Evolutionary conservation across 495 filamentous ascomycete genomes (phyloP), one percentile per base, ranked within the genome.

Genomic region (Aspergillus olivimuriae): DNA sequence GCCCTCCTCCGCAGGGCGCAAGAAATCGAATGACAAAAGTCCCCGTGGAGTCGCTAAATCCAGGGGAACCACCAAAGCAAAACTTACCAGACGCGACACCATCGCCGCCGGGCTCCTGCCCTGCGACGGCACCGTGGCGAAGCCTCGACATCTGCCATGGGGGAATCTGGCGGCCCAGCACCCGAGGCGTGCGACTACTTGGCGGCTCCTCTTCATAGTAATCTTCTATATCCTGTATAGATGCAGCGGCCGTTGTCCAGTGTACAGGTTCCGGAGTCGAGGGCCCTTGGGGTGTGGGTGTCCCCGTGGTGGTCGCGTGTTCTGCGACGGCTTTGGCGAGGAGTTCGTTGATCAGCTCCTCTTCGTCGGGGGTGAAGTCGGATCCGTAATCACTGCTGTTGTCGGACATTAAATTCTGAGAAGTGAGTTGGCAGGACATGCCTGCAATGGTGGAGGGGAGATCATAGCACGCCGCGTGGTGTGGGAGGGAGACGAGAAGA

Each of bases 321-420:
- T 51, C 46, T 37, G 60, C 21, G 46, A 41, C 55, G 32, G 55
- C 63, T 60, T 62, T 30, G 39, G 58, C 55, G 43, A 80, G 62
- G 14, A 77, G 47, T 9, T 69, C 61, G 51, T 66, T 62, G 50
- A 78, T 34, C n/a, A 77, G 47, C 26, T 61, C 61, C 47, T 77
- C 69, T 55, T 88, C 83, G 38, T 82, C 83, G 9, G 68, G 60
- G 0, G 79, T 78, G 47, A 87, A 81, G 43, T 87, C 82, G 21
- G 83, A 87, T 18, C 82, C 83, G 70, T 87, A 90, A 44, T 86
- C 81, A 52, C 73, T 81, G 48, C 47, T 50, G 22, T 56, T 38
- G 1, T 50, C 50, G 46, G 37, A 47, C 35, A 46, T 55, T 23
- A 39, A 19, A 22, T 18, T 37, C 15, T 39, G 32, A 23, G 30